Evolutionary conservation across 1,284 basidiomycete genomes (phyloP).

Genomic region (Ceratobasidium sp.): DNA sequence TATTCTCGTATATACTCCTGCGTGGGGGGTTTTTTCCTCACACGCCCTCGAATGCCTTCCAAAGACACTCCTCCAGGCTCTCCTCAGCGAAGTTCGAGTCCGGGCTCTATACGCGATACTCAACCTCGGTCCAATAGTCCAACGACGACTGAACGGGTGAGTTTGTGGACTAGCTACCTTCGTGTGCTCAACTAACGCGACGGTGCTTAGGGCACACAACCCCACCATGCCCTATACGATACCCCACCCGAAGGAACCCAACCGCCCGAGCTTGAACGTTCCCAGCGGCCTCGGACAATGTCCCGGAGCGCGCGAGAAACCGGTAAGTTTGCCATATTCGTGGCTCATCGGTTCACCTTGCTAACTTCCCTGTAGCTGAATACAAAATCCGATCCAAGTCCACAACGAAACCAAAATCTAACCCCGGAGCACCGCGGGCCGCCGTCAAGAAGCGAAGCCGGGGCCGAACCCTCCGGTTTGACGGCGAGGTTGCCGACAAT

Average conservation of each 20-base stretch:
- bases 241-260: conserved; percentile 1
- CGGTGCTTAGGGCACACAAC: conserved; percentile 3
- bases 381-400: not conserved
- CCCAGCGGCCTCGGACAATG: not conserved
- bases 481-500: not conserved
- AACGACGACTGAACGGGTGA: not conserved
- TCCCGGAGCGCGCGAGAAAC: not conserved
- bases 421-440: not conserved
- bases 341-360: not conserved
- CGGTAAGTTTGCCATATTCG: not conserved
- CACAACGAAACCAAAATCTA: not conserved
- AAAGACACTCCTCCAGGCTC: not conserved
- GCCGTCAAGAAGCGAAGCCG: not conserved
- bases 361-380: not conserved
- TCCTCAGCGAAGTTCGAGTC: conserved; percentile 6
- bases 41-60: not conserved
- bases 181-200: not conserved
- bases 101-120: conserved; percentile 2
- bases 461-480: not conserved
- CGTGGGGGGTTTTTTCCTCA: not conserved
- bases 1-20: not conserved
- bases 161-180: not conserved
- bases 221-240: not conserved
- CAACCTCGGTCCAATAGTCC: conserved; percentile 2
- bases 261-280: not conserved